Conservation (phyloP, 257 asterid species). For the Ajuga chamaepitys region DNA sequence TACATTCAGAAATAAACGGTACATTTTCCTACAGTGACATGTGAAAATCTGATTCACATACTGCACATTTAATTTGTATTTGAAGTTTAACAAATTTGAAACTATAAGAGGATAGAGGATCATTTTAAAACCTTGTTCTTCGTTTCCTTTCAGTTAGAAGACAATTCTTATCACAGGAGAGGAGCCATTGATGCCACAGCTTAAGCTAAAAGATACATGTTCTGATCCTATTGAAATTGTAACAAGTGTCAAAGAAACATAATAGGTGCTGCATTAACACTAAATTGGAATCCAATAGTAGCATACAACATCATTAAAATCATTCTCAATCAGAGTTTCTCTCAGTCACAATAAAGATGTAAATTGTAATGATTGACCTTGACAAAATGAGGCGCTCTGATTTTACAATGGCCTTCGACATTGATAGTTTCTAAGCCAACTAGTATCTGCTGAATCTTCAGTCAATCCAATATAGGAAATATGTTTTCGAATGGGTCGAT, state of each 20-base stretch:
- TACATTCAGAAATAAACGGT: background rate
- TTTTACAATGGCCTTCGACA: conserved; percentile 40
- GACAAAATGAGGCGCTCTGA: conserved; percentile 80
- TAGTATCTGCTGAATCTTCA: conserved; percentile 75
- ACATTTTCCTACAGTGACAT: background rate
- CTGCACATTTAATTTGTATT: background rate
- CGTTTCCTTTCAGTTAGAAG: background rate
- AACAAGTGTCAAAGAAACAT: background rate
- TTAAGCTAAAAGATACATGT: no score
- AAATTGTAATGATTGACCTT: conserved; percentile 51
- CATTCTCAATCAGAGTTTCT: background rate
- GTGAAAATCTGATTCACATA: background rate
- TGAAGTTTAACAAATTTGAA: background rate
- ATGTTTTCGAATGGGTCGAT: conserved; percentile 79
- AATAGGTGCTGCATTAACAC: background rate
- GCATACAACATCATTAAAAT: conserved; percentile 1
- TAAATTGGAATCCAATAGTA: background rate
- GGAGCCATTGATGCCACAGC: no score
- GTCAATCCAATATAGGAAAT: conserved; percentile 73
- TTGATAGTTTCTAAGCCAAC: conserved; percentile 55
- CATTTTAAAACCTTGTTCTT: background rate
- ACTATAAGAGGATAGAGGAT: background rate
- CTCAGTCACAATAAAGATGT: conserved; percentile 16
- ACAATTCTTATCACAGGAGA: background rate
- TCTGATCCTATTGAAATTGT: background rate